phyloP scores from a whole-genome alignment of 768 basidiomycete species.

The Bullera alba region DNA sequence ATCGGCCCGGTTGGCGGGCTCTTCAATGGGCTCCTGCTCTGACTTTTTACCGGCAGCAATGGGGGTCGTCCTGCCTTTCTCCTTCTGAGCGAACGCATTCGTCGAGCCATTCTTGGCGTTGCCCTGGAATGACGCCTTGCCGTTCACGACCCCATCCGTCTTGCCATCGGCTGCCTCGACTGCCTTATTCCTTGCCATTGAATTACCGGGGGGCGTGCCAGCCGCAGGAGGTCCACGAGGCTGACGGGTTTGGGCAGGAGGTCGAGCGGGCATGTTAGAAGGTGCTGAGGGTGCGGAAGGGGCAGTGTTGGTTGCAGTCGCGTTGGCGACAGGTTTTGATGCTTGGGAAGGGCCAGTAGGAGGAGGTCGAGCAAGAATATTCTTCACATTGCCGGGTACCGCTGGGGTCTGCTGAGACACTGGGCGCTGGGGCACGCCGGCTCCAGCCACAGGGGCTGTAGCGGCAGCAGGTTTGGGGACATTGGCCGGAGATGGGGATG shows the following conservation, averaged over 20 bases:
- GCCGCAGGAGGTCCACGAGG: neutral
- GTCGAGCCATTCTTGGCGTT: too few species aligned
- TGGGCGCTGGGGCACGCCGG: slow-evolving; percentile 2
- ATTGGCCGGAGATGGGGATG: slow-evolving; percentile 2
- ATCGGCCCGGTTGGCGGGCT: too few species aligned
- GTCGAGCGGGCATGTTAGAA: slow-evolving; percentile 5
- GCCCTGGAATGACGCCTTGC: too few species aligned
- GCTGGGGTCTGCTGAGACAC: neutral
- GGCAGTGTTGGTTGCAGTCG: too few species aligned
- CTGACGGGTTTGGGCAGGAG: slow-evolving; percentile 9
- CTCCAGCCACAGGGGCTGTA: slow-evolving; percentile 7
- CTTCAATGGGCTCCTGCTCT: too few species aligned
- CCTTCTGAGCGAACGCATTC: neutral
- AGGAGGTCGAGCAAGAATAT: neutral
- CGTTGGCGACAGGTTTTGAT: neutral
- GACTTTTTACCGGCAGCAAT: too few species aligned
- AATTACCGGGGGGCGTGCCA: neutral
- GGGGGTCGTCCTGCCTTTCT: neutral
- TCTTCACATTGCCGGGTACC: slow-evolving; percentile 14
- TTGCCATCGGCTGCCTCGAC: neutral
- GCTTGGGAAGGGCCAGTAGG: too few species aligned
- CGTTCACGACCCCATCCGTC: neutral
- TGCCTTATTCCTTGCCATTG: neutral
- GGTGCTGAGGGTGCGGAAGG: neutral
- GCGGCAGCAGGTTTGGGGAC: neutral